These are phyloP conservation scores for Cinchona pubescens DNA, from an alignment of 257 asterid genomes.

Conservation along the genomic window DNA sequence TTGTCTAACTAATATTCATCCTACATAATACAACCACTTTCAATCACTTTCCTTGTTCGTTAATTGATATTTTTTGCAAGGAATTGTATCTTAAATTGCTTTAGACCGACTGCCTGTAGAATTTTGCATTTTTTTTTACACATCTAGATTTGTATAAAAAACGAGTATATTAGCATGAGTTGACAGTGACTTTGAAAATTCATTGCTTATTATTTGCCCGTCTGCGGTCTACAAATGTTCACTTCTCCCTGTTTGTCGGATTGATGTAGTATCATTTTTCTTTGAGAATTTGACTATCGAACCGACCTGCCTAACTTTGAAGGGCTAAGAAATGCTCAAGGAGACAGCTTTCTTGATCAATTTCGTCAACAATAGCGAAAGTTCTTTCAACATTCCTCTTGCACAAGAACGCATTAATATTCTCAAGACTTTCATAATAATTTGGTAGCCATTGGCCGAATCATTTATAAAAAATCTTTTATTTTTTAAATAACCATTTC, in stretches of 20 bases:
- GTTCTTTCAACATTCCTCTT: neutral
- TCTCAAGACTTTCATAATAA: neutral
- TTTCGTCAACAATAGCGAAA: neutral
- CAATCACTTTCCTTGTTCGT: neutral
- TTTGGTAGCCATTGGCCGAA: neutral
- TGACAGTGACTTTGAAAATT: conserved; percentile 23
- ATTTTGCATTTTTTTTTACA: no score
- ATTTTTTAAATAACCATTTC: no score
- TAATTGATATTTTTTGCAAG: neutral
- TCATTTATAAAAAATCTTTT: no score
- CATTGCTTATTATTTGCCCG: conserved; percentile 8
- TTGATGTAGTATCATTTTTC: conserved; percentile 4
- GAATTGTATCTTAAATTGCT: no score
- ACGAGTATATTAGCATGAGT: conserved; percentile 15
- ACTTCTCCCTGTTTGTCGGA: conserved; percentile 1
- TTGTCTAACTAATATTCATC: neutral
- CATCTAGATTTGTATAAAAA: no score
- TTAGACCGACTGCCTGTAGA: no score
- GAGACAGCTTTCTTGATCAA: neutral
- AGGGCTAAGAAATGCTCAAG: neutral
- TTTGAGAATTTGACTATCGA: conserved; percentile 7
- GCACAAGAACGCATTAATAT: neutral
- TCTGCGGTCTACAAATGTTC: conserved; percentile 18
- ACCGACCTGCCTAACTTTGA: conserved; percentile 32
- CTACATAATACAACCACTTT: neutral